Base-by-base conservation (phyloP, 805 yeast species). In the Ogataea henricii region DNA sequence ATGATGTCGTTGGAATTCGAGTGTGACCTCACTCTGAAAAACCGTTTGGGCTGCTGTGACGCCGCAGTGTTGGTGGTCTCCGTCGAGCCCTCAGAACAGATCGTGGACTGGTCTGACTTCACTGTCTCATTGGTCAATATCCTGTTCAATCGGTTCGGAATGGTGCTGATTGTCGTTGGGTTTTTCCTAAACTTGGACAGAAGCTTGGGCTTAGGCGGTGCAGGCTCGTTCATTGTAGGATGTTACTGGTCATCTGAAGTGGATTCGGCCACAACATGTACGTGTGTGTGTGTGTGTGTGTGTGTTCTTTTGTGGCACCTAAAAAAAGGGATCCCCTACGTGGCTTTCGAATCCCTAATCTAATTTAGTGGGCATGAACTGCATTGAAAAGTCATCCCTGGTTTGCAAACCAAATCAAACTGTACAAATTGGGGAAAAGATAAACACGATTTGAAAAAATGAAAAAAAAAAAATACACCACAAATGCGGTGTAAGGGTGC, bases 141-240 rank as follows among this genome's bases (percentile, higher is more conserved):
- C 21, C 55, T 23, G 36, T 40, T 39, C 4, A 52, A 50, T 32
- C 44, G 40, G 20, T 39, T 27, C 12, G 55, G 53, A 14, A 52
- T 18, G 6, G 49, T 27, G 10, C 43, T 32, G 4, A 46, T 17
- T 9, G 47, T 38, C 22, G 52, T 48, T 1, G 54, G 51, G 16
- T 51, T 51, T 27, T 39, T 51, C 40, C 53, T 52, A n/a, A 55
- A 53, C 40, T 46, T 55, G n/a, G 54, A 48, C 16, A 55, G 26
- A 14, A 53, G 45, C 40, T 45, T 47, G 12, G 47, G 51, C 39
- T 45, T 46, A 10, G 53, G 40, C 12, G 41, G 39, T 16, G 21
- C 36, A 8, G 29, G 27, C 16, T 27, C 39, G 21, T 13, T 38
- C 47, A 44, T 43, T 36, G 40, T 29, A 6, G n/a, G 26, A 26